Evolutionary conservation across 2,329 filamentous ascomycete species (phyloP).

Genomic region (Cryphonectria naterciae): DNA sequence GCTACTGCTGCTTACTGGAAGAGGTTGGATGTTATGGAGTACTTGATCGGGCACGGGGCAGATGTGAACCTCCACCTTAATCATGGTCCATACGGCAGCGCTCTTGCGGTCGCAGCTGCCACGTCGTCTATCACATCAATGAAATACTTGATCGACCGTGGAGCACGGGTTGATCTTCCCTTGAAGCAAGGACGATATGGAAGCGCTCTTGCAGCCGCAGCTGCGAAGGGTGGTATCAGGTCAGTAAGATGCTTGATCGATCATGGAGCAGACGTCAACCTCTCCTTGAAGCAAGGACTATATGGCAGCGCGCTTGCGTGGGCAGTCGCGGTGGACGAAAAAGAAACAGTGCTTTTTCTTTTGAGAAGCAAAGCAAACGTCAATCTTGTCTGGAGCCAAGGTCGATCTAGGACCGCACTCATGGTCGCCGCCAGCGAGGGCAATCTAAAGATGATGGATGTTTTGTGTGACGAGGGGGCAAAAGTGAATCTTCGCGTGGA

Average conservation of each 20-base stretch:
- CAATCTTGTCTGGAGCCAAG: neutral
- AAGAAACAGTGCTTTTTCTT: neutral
- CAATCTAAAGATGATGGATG: neutral
- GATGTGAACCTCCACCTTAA: neutral
- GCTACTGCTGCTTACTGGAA: neutral
- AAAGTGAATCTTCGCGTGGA: neutral
- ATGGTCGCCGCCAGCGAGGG: neutral
- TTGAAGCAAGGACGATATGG: neutral
- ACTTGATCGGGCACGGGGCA: neutral
- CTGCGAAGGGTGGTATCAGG: neutral
- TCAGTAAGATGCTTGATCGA: neutral
- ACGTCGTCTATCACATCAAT: neutral
- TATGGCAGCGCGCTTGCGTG: neutral
- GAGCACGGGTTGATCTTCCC: conserved; percentile 4
- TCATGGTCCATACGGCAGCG: neutral
- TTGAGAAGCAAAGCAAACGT: neutral
- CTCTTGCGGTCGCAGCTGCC: neutral
- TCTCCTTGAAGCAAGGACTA: neutral
- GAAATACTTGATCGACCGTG: neutral
- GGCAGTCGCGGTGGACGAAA: neutral
- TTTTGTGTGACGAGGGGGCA: neutral
- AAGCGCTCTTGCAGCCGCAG: neutral
- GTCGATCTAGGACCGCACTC: neutral
- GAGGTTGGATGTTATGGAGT: neutral
- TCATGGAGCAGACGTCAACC: neutral